Base-by-base conservation (phyloP, 345 rosid genomes). In the Trapa bicornis region DNA sequence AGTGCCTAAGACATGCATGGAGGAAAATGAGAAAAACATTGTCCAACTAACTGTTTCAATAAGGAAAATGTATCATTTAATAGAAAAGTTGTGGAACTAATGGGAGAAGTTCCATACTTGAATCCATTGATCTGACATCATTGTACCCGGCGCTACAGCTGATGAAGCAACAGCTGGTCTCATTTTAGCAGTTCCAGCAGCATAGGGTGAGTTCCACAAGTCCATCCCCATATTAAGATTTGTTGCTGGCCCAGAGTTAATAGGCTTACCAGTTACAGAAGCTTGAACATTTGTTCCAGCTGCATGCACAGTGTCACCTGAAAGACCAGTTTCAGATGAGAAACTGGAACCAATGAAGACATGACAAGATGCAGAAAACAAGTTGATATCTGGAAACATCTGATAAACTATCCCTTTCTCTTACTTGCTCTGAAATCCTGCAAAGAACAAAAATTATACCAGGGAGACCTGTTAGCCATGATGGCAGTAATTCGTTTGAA, bases 181-280 rank as follows among this genome's bases (percentile, higher is more conserved):
- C 75, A 88, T 73, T 80, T 87, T 90, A 56, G 85, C 73, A 61
- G 84, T 74, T 74, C 86, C 93, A 66, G 82, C 77, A 67, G 86
- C 75, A 64, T 83, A 75, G 43, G 98, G 75, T 32, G 79, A 75
- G 72, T 76, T 85, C 97, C 99, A 94, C 61, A 89, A 79, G 74
- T 89, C 97, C 91, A 94, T 91, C 66, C 96, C 99, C 5, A 91
- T 89, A 72, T 91, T 91, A 68, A 91, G 80, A 79, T 83, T 86
- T 75, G 96, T 86, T 47, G 77, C 91, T 3, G 96, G 91, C 69
- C 71, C 48, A 15, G 88, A 71, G 15, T 50, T 84, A 13, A 80
- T 77, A 65, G 94, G 91, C 77, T 86, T 88, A 74, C 87, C 87
- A 2, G 89, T 78, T 65, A 84, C 78, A 29, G 91, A 73, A 68